Base-by-base conservation (phyloP, 1,284 basidiomycete species). In the Leucoagaricus sp. region DNA sequence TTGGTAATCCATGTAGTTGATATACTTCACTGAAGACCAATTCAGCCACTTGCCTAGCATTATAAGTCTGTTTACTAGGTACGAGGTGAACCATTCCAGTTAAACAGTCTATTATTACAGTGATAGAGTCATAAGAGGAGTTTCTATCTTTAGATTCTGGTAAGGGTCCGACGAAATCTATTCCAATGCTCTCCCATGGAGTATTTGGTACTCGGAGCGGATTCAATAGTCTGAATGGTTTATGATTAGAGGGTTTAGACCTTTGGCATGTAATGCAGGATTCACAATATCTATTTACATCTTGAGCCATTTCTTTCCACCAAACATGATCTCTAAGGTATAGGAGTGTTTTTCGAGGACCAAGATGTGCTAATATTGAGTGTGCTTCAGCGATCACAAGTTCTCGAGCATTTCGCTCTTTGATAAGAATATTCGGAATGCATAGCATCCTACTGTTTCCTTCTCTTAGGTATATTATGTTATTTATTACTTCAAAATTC, bases 1-100 rank as follows among this genome's bases (percentile, higher is more conserved):
- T 48, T 0, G 71, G 78, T 3, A 79, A 54, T 0, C 77, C 73
- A 62, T 78, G 74, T 15, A 74, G 63, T 26, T 67, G 68, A 52
- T 75, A 75, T 0, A 79, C 65, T n/a, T 69, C 59, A 2, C 64
- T 58, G 46, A 77, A 73, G 5, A 78, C 56, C 1, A 77, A 12
- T 54, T 76, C 70, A 1, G 77, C 73, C 0, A 77, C 60, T 1
- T 79, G 64, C 19, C 55, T 57, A 1, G 76, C 69, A 3, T 41
- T 69, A 53, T 71, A 75, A 5, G 67, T 72, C n/a, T 64, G 66
- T 0, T 60, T 25, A 3, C 62, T 64, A 0, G 72, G 69, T 7
- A 76, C 54, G 6, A 77, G 52, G 34, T 74, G 70, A 0, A 73
- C 72, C 67, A 62, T 74, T 21, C 41, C 47, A 1, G 71, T 74